phyloP scores from a whole-genome alignment of 495 filamentous ascomycete species.

The Trichoderma parareesei region DNA sequence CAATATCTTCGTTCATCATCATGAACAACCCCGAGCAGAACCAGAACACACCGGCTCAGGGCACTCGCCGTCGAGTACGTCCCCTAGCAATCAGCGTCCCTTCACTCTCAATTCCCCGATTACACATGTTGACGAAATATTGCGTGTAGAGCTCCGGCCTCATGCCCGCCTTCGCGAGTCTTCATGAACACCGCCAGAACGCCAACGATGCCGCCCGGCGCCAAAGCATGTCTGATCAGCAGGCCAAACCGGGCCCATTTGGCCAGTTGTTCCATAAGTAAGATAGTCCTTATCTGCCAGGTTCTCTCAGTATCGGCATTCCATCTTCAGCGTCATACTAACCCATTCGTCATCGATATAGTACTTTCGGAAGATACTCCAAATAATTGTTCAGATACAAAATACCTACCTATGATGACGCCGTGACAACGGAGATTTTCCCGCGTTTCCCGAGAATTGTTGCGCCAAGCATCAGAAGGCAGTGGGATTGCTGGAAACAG shows the following conservation, averaged over 20 bases:
- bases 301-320: background rate
- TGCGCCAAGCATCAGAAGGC: constrained; percentile 6
- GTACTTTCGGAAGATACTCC: background rate
- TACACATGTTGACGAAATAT: background rate
- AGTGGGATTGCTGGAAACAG: background rate
- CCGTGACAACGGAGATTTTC: background rate
- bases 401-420: background rate
- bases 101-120: background rate
- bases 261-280: constrained; percentile 11
- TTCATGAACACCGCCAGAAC: background rate
- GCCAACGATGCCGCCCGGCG: constrained; percentile 8
- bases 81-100: background rate
- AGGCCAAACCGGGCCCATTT: constrained; percentile 8
- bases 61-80: background rate
- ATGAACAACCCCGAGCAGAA: constrained; percentile 5
- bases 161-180: constrained; percentile 10
- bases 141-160: constrained; percentile 5
- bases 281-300: background rate
- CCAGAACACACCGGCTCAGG: background rate
- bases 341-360: background rate
- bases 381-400: background rate
- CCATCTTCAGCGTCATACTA: too few relatives aligned
- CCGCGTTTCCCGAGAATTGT: too few relatives aligned
- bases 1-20: background rate
- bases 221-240: constrained; percentile 9